These are phyloP conservation scores for Podaxis mareebaensis DNA, from an alignment of 768 basidiomycete species.

Conservation along the genomic window DNA sequence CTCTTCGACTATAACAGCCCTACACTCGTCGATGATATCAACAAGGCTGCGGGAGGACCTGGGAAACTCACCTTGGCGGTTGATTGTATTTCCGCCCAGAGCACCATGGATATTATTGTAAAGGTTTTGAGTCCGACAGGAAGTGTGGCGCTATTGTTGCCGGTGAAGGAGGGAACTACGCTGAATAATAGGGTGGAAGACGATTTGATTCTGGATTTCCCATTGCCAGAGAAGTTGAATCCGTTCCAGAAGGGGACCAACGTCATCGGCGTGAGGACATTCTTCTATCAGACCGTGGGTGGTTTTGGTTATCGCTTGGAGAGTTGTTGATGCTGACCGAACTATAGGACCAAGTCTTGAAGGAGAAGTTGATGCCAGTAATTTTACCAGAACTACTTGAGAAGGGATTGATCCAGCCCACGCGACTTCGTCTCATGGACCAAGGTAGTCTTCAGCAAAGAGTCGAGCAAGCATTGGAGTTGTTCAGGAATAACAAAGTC, in stretches of 20 bases:
- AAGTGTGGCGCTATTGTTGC: constrained; percentile 43
- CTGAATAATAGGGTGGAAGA: constrained; percentile 31
- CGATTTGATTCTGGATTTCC: constrained; percentile 30
- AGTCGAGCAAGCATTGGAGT: constrained; percentile 40
- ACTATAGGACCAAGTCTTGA: constrained; percentile 40
- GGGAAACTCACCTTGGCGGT: constrained; percentile 35
- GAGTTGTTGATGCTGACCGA: not conserved
- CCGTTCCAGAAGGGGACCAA: constrained; percentile 39
- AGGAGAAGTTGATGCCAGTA: constrained; percentile 43
- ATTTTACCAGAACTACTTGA: constrained; percentile 45
- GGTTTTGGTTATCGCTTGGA: not conserved
- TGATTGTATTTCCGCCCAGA: constrained; percentile 39
- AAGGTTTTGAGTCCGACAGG: constrained; percentile 38
- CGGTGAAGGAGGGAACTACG: constrained; percentile 45
- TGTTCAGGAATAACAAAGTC: constrained; percentile 47
- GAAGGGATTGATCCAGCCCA: constrained; percentile 40
- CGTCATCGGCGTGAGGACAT: constrained; percentile 40
- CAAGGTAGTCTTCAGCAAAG: constrained; percentile 44
- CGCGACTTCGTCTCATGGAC: constrained; percentile 39
- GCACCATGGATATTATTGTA: constrained; percentile 36
- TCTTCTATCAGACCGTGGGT: constrained; percentile 40
- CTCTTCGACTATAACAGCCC: constrained; percentile 42
- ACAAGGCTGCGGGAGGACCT: constrained; percentile 32
- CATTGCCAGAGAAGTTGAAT: constrained; percentile 32
- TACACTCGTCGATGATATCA: constrained; percentile 35